These are phyloP conservation scores for Moringa oleifera DNA, from an alignment of 345 rosid species.

Conservation along the genomic window DNA sequence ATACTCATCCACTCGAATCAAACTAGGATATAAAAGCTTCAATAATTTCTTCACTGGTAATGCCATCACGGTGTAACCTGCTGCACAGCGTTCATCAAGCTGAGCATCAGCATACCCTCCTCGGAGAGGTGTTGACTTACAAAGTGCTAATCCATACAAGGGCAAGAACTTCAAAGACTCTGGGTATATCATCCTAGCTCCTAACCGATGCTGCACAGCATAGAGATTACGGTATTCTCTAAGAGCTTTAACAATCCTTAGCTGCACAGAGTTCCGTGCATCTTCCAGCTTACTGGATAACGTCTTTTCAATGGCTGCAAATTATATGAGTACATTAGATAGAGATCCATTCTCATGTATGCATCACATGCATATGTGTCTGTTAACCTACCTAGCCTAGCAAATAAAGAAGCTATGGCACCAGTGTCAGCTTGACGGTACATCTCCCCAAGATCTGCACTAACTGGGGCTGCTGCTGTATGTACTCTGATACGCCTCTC, in stretches of 20 bases:
- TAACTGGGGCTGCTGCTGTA: constrained; percentile 87
- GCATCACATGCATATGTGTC: constrained; percentile 5
- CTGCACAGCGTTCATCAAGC: constrained; percentile 94
- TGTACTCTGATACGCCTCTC: constrained; percentile 99
- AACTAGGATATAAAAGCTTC: constrained; percentile 83
- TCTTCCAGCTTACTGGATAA: constrained; percentile 88
- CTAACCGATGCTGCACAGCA: constrained; percentile 93
- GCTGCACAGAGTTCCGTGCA: constrained; percentile 69
- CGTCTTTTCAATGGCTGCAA: constrained; percentile 92
- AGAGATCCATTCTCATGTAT: constrained; percentile 16
- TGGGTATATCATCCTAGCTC: constrained; percentile 90
- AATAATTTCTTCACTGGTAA: constrained; percentile 78
- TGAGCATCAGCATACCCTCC: constrained; percentile 87
- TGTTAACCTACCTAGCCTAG: constrained; percentile 67
- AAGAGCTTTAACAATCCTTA: constrained; percentile 84
- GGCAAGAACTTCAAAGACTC: constrained; percentile 81
- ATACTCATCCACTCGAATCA: constrained; percentile 79
- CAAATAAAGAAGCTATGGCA: constrained; percentile 74
- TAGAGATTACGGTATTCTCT: constrained; percentile 85
- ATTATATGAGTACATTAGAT: constrained; percentile 18
- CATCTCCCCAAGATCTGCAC: constrained; percentile 93
- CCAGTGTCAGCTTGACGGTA: constrained; percentile 92
- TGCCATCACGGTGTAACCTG: constrained; percentile 94
- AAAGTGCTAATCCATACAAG: constrained; percentile 79
- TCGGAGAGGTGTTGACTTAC: constrained; percentile 76